phyloP scores from a whole-genome alignment of 768 basidiomycete species.

The Boletus tylopilopsis region DNA sequence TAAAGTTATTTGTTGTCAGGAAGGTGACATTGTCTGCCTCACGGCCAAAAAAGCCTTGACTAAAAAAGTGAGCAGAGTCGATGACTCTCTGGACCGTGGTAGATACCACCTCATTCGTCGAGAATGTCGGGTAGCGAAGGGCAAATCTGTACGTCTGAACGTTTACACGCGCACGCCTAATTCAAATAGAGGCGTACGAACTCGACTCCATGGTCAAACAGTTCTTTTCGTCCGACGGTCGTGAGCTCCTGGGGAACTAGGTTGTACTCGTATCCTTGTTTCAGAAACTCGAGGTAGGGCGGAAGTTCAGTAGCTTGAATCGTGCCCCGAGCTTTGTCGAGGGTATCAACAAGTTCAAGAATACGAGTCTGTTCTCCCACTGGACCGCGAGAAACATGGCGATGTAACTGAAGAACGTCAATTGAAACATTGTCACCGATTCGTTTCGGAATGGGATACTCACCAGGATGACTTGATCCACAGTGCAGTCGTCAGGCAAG shows the following conservation, averaged over 20 bases:
- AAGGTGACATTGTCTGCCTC: constrained; percentile 22
- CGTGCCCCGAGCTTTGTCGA: constrained; percentile 20
- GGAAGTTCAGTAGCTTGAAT: constrained; percentile 32
- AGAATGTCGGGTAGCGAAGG: constrained; percentile 19
- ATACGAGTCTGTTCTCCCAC: constrained; percentile 26
- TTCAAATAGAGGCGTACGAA: constrained; percentile 13
- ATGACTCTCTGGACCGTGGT: constrained; percentile 25
- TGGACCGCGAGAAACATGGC: constrained; percentile 41
- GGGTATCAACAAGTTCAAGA: constrained; percentile 29
- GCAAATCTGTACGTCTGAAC: constrained; percentile 11
- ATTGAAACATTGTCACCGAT: not conserved
- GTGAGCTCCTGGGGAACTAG: constrained; percentile 37
- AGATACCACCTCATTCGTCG: constrained; percentile 12
- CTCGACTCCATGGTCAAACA: constrained; percentile 41
- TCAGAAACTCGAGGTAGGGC: constrained; percentile 33
- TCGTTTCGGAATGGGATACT: not conserved
- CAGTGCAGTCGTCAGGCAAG: constrained; percentile 37
- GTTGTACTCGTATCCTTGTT: constrained; percentile 32
- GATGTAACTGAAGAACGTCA: constrained; percentile 31
- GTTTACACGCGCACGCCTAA: not conserved
- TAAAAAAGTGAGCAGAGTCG: constrained; percentile 41
- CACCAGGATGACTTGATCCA: constrained; percentile 41
- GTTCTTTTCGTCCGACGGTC: constrained; percentile 32
- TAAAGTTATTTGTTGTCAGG: constrained; percentile 31
- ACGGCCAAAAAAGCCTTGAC: constrained; percentile 37